phyloP scores from a whole-genome alignment of 352 stramenopile genomes.

The Phytophthora kernoviae region DNA sequence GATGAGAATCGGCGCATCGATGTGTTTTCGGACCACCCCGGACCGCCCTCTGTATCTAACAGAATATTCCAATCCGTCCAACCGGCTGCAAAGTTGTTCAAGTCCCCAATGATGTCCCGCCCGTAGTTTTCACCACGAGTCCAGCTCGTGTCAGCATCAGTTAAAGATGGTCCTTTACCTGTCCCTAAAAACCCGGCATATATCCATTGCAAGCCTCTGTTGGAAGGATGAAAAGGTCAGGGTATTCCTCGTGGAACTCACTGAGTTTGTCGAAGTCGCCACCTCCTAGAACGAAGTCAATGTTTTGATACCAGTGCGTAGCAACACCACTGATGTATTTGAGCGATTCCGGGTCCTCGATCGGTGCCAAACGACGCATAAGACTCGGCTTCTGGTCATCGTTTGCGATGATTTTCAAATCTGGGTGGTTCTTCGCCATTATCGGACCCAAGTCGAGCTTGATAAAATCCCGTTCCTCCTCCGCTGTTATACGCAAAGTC shows the following conservation, averaged over 20 bases:
- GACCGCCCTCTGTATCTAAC: slow-evolving; percentile 70
- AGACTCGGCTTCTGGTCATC: slow-evolving; percentile 72
- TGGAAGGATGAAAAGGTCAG: slow-evolving; percentile 72
- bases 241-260: slow-evolving; percentile 48
- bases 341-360: slow-evolving; percentile 29
- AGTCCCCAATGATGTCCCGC: slow-evolving; percentile 87
- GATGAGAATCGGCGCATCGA: slow-evolving; percentile 77
- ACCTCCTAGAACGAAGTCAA: slow-evolving; percentile 31
- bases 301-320: slow-evolving; percentile 71
- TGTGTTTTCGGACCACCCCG: slow-evolving; percentile 76
- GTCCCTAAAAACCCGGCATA: slow-evolving; percentile 47
- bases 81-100: slow-evolving; percentile 73
- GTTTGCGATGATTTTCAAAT: slow-evolving; percentile 68
- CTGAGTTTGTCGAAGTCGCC: slow-evolving; percentile 45
- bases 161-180: slow-evolving; percentile 42
- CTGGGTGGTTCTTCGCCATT: slow-evolving; percentile 54
- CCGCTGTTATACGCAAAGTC: slow-evolving; percentile 30
- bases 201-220: slow-evolving; percentile 73
- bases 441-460: slow-evolving; percentile 61
- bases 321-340: slow-evolving; percentile 71
- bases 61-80: slow-evolving; percentile 91
- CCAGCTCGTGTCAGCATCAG: slow-evolving; percentile 48
- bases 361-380: slow-evolving; percentile 25
- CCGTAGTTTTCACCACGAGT: slow-evolving; percentile 73
- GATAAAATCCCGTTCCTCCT: slow-evolving; percentile 50